Base-by-base conservation (phyloP, 1,284 basidiomycete species). In the Trametes versicolor region DNA sequence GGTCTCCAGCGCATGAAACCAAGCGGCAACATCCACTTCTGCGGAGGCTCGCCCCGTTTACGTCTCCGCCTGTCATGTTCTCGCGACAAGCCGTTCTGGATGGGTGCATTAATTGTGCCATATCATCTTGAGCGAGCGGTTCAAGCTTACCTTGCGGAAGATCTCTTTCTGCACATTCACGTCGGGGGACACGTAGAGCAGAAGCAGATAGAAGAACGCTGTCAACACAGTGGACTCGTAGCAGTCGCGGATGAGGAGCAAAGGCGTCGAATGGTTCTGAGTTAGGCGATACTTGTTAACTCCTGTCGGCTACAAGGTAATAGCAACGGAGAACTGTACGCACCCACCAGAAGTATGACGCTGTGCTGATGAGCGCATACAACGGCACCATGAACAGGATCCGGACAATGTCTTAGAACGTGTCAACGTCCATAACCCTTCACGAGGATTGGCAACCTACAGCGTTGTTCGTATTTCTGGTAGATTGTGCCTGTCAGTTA, bases 381-480 rank as follows among this genome's bases (percentile, higher is more conserved):
- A 93, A 82, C 4, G 92, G 91, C 2, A 93, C 90, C 89, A 95
- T 89, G 76, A 94, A 87, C 27, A 95, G 82, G 19, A 94, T 81
- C 0, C 92, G 87, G 37, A 93, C 82, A 65, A 90, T 89, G 72
- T 90, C 89, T 91, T 2, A 53, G 8, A 34, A 27, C 7, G 23
- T 13, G 58, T 32, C 6, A 55, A 39, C 29, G 6, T n/a, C 34
- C 37, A 5, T 19, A 4, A n/a, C n/a, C 19, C 8, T 27, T n/a
- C 8, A 47, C 34, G n/a, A 6, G 25, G 1, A 0, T 47, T 19
- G 5, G 2, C 10, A 5, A 76, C 83, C 53, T 72, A 90, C 89
- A 87, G 64, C 89, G 80, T 75, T 91, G 89, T 71, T 91, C 87
- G 25, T 78, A 78, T 85, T 89, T 89, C 89, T 91, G 55, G 15